Evolutionary conservation across 805 yeast genomes (phyloP).

Genomic region (Candida schatavii): DNA sequence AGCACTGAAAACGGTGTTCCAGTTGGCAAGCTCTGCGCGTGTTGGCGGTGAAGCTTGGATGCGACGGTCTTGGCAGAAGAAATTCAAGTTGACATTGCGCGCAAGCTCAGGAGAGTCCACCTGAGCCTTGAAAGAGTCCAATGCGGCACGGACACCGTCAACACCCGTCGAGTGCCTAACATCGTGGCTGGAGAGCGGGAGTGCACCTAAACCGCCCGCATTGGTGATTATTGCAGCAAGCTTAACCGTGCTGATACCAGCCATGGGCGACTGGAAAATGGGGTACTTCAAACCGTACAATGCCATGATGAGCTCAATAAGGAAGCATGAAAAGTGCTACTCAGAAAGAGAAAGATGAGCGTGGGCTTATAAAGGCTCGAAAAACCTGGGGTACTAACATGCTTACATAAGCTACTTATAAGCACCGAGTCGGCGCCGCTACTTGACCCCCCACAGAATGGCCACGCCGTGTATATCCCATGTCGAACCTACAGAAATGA

Average conservation of each 20-base stretch:
- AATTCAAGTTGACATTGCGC: constrained; percentile 41
- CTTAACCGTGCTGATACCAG: constrained; percentile 47
- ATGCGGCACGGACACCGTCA: constrained; percentile 10
- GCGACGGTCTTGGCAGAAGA: constrained; percentile 41
- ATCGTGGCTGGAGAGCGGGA: constrained; percentile 37
- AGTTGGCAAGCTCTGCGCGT: constrained; percentile 17
- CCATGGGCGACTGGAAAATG: constrained; percentile 60
- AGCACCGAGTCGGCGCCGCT: too few species aligned
- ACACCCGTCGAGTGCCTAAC: constrained; percentile 16
- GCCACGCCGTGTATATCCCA: too few species aligned
- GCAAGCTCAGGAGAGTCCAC: constrained; percentile 8
- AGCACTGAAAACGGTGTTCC: constrained; percentile 17
- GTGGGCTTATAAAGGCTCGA: background rate
- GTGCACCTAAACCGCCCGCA: constrained; percentile 51
- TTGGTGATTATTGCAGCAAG: constrained; percentile 43
- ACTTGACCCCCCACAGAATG: too few species aligned
- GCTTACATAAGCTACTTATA: too few species aligned
- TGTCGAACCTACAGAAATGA: too few species aligned
- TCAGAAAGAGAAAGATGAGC: background rate
- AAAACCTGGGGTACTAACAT: too few species aligned
- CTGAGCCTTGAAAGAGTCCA: constrained; percentile 14
- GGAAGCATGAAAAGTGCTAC: background rate
- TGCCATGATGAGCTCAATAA: too few species aligned
- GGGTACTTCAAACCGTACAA: constrained; percentile 40
- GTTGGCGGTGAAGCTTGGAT: constrained; percentile 11